A percentile compares a stretch with the other conserved stretches of the same genome.
Conservation (phyloP, 768 basidiomycete genomes). For the Pleurotus ostreatus region DNA sequence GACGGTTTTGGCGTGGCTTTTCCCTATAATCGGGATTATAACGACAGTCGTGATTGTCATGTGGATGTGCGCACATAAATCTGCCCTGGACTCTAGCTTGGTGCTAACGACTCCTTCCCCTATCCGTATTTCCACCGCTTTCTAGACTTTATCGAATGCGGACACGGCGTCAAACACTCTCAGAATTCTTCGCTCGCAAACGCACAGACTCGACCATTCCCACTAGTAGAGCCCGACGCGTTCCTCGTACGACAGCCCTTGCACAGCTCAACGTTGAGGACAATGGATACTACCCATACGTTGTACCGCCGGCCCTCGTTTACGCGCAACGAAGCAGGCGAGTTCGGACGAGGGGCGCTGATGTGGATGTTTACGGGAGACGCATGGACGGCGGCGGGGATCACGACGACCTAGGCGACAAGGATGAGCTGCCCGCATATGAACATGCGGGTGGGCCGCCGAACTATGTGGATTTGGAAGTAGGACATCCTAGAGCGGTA, state of each 20-base stretch:
- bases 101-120: too few species aligned
- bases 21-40: conserved; percentile 21
- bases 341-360: conserved; percentile 24
- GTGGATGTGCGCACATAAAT: conserved; percentile 6
- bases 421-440: conserved; percentile 46
- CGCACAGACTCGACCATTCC: neutral
- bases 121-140: too few species aligned
- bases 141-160: conserved; percentile 11
- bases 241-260: conserved; percentile 3
- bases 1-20: conserved; percentile 23
- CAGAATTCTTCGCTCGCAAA: conserved; percentile 12
- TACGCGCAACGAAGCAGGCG: conserved; percentile 16
- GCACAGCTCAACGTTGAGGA: conserved; percentile 6
- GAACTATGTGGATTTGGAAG: conserved; percentile 30
- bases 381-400: conserved; percentile 21
- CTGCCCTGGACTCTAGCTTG: too few species aligned
- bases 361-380: conserved; percentile 38
- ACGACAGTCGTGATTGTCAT: conserved; percentile 13
- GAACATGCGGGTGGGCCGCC: conserved; percentile 42
- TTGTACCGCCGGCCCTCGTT: conserved; percentile 18
- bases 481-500: neutral
- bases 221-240: neutral
- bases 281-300: conserved; percentile 17
- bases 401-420: conserved; percentile 31
- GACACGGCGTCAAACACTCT: conserved; percentile 11